These are phyloP conservation scores for Phyllosticta paracitricarpa DNA, from an alignment of 2,329 filamentous ascomycete species.

Conservation along the genomic window DNA sequence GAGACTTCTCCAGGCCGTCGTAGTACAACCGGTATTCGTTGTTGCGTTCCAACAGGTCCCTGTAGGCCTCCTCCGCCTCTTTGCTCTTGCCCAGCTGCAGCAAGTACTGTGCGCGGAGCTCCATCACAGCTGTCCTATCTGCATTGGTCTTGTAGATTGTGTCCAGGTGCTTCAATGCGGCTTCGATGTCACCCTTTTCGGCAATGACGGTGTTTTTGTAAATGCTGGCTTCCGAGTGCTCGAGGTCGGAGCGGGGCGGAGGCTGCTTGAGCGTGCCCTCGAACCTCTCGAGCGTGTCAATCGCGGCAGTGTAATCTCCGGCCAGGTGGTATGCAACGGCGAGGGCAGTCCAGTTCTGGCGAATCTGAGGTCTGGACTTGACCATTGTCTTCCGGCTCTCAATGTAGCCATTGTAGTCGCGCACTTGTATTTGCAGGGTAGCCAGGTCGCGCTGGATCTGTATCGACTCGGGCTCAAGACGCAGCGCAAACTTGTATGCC, in stretches of 20 bases:
- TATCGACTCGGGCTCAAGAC: conserved; percentile 82
- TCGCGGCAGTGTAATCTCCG: conserved; percentile 77
- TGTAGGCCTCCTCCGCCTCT: conserved; percentile 75
- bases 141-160: conserved; percentile 65
- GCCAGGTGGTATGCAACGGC: conserved; percentile 85
- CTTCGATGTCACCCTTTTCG: conserved; percentile 72
- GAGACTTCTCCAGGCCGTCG: conserved; percentile 58
- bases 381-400: conserved; percentile 84
- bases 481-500: conserved; percentile 92
- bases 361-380: conserved; percentile 65
- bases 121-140: conserved; percentile 76
- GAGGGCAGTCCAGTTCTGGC: conserved; percentile 96
- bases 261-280: conserved; percentile 83
- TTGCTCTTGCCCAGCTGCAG: conserved; percentile 64
- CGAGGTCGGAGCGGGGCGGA: conserved; percentile 68
- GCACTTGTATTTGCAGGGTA: conserved; percentile 88
- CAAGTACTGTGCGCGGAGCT: conserved; percentile 77
- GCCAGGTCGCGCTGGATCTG: conserved; percentile 94
- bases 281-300: conserved; percentile 83
- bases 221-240: conserved; percentile 86
- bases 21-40: conserved; percentile 83
- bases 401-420: conserved; percentile 88
- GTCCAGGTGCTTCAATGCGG: conserved; percentile 79
- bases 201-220: conserved; percentile 96
- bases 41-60: conserved; percentile 74